Evolutionary conservation across 1,139 yeast species (phyloP).

Genomic region (Magnusiomyces ingens): DNA sequence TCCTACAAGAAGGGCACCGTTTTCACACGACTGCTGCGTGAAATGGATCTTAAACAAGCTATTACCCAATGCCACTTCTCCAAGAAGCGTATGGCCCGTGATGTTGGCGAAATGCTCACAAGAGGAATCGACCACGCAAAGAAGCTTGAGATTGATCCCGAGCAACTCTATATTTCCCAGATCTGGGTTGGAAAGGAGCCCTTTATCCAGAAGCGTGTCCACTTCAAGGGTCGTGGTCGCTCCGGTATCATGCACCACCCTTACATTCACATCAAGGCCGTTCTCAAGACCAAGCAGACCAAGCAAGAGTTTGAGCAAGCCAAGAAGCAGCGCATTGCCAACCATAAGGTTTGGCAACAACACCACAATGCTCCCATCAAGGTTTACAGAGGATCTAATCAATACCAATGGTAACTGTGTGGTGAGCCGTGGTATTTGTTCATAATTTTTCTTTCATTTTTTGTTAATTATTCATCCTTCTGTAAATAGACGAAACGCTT

Average conservation of each 20-base stretch:
- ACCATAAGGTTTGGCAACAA: conserved; percentile 26
- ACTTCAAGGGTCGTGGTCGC: conserved; percentile 87
- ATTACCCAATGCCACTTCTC: conserved; percentile 90
- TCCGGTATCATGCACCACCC: conserved; percentile 71
- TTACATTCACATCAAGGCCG: conserved; percentile 72
- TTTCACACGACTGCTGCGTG: conserved; percentile 68
- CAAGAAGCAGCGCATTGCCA: conserved; percentile 39
- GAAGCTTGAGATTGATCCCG: conserved; percentile 50
- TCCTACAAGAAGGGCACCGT: conserved; percentile 84
- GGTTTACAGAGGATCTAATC: conserved; percentile 22
- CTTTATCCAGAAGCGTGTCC: conserved; percentile 60
- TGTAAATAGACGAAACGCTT: neutral
- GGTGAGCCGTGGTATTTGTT: neutral
- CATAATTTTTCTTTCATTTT: neutral
- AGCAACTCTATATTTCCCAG: conserved; percentile 64
- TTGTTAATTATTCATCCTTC: neutral
- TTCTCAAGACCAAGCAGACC: conserved; percentile 59
- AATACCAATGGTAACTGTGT: conserved; percentile 31
- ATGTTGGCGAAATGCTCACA: conserved; percentile 67
- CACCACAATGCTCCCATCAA: conserved; percentile 25
- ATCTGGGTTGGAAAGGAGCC: conserved; percentile 96
- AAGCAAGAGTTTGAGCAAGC: conserved; percentile 44
- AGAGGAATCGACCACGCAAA: conserved; percentile 67
- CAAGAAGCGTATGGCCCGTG: conserved; percentile 71
- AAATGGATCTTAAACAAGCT: conserved; percentile 66